Conservation (phyloP, 257 asterid species). For the Nyctanthes arbortristis region DNA sequence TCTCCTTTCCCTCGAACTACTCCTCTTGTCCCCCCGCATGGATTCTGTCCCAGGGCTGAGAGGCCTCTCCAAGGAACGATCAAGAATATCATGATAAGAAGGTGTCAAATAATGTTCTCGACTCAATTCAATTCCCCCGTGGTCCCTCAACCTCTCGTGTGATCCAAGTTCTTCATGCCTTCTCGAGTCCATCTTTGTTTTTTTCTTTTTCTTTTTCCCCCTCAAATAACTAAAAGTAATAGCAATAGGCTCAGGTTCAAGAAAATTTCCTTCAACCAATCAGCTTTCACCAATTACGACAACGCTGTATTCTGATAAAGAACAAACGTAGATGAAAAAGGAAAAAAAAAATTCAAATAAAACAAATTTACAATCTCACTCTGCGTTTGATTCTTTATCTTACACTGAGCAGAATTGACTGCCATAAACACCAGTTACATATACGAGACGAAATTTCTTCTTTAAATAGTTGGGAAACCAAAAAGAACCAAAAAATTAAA, state of each 20-base stretch:
- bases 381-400: neutral
- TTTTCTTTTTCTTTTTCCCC: neutral
- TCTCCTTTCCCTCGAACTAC: neutral
- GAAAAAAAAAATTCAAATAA: neutral
- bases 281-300: neutral
- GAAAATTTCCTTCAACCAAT: neutral
- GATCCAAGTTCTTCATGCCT: conserved; percentile 12
- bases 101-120: conserved; percentile 1
- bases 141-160: neutral
- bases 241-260: neutral
- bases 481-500: neutral
- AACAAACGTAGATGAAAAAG: neutral
- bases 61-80: conserved; percentile 8
- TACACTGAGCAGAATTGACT: neutral
- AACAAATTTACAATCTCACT: neutral
- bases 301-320: neutral
- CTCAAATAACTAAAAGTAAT: neutral
- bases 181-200: conserved; percentile 11
- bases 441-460: neutral
- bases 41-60: conserved; percentile 12
- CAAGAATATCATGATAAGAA: conserved; percentile 3
- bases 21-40: conserved; percentile 2
- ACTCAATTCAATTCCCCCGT: conserved; percentile 3
- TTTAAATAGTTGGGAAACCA: neutral
- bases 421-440: neutral